These are phyloP conservation scores for Abrus pulchellus DNA, from an alignment of 306 rosid species.

Conservation along the genomic window DNA sequence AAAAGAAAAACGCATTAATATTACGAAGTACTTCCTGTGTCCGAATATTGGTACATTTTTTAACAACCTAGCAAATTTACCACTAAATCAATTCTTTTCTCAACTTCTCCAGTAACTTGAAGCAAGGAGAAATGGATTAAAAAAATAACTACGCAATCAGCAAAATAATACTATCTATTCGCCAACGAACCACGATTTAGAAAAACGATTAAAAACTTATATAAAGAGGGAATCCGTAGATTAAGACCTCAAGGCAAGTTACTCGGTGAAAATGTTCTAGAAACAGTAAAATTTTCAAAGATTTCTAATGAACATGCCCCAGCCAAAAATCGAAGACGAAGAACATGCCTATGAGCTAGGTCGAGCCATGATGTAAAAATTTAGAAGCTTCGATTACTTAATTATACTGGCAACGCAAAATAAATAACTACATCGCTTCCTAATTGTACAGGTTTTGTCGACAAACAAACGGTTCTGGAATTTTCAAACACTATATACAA, in stretches of 20 bases:
- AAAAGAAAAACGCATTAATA: not conserved
- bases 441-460: not conserved
- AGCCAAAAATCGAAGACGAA: not conserved
- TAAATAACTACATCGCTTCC: not conserved
- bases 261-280: not conserved
- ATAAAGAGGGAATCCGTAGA: not conserved
- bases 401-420: not conserved
- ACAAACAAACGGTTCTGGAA: constrained; percentile 8
- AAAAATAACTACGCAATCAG: not conserved
- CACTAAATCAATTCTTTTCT: not conserved
- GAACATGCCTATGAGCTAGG: not conserved
- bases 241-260: not conserved
- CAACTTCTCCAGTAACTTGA: constrained; percentile 16
- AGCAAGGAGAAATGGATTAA: not conserved
- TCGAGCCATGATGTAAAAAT: not conserved
- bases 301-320: not conserved
- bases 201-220: not conserved
- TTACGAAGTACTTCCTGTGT: not conserved
- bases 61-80: constrained; percentile 11
- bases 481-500: not conserved
- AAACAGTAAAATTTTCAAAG: not conserved
- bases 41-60: not conserved
- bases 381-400: not conserved
- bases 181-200: not conserved
- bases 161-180: not conserved